Evolutionary conservation across 1,139 yeast genomes (phyloP).

Genomic region (Debaryomyces coudertii): DNA sequence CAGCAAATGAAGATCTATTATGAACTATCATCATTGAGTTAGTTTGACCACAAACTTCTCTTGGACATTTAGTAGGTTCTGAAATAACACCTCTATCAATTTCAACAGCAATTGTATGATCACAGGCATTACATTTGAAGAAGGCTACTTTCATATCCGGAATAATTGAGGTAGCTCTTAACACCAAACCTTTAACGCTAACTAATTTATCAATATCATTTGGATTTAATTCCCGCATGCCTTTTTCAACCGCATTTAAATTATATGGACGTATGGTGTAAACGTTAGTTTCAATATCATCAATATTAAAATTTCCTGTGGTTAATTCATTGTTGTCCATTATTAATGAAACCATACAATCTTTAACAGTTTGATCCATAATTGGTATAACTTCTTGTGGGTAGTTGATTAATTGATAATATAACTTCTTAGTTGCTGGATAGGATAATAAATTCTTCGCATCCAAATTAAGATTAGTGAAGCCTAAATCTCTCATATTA

Average conservation of each 20-base stretch:
- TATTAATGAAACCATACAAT: conserved; percentile 80
- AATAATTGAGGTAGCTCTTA: conserved; percentile 86
- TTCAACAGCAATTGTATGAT: conserved; percentile 88
- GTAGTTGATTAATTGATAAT: conserved; percentile 82
- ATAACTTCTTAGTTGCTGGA: conserved; percentile 75
- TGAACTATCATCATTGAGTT: conserved; percentile 91
- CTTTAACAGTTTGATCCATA: conserved; percentile 95
- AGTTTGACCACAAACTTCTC: conserved; percentile 80
- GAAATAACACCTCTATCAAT: conserved; percentile 93
- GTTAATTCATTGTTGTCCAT: conserved; percentile 52
- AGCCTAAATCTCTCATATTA: conserved; percentile 75
- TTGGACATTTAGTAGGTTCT: conserved; percentile 91
- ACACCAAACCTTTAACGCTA: conserved; percentile 85
- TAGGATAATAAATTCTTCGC: conserved; percentile 77
- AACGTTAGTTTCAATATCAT: conserved; percentile 76
- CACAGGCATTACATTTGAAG: conserved; percentile 93
- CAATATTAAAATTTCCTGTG: conserved; percentile 40
- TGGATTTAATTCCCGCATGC: conserved; percentile 95
- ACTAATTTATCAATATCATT: conserved; percentile 93
- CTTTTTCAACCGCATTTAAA: conserved; percentile 63
- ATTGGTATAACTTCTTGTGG: conserved; percentile 98
- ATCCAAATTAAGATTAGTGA: conserved; percentile 83
- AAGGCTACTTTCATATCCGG: conserved; percentile 99
- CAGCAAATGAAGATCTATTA: conserved; percentile 90
- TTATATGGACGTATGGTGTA: conserved; percentile 90